phyloP scores from a whole-genome alignment of 2,329 filamentous ascomycete species.

The Exophiala calicioides region DNA sequence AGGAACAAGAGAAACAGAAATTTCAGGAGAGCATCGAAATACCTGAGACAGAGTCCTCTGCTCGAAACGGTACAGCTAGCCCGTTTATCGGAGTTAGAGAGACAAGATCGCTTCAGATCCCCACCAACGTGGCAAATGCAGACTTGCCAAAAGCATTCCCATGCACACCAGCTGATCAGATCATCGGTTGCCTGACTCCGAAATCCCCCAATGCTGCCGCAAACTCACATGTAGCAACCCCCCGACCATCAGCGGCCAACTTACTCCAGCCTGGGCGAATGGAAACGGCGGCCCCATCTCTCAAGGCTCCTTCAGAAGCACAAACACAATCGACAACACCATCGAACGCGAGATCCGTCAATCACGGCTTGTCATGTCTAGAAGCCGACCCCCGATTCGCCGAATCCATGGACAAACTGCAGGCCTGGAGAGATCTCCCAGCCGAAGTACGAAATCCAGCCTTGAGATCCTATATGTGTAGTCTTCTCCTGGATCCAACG shows the following conservation, averaged over 20 bases:
- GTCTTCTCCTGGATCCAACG: slow-evolving; percentile 42
- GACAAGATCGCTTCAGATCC: no score
- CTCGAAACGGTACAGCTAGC: background rate
- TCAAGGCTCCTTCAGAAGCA: background rate
- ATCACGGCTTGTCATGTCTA: background rate
- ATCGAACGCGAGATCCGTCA: background rate
- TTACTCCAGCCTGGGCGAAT: background rate
- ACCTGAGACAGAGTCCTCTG: slow-evolving; percentile 8
- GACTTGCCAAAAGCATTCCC: slow-evolving; percentile 2
- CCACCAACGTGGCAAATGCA: background rate
- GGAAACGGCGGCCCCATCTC: background rate
- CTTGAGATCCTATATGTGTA: slow-evolving; percentile 43
- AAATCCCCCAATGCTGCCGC: slow-evolving; percentile 9
- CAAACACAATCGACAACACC: background rate
- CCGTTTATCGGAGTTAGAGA: slow-evolving; percentile 2
- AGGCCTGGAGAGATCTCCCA: slow-evolving; percentile 5
- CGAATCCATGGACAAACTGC: background rate
- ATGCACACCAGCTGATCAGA: slow-evolving; percentile 25
- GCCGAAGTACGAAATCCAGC: slow-evolving; percentile 1
- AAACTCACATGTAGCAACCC: background rate
- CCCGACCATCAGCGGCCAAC: background rate
- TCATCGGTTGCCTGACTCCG: slow-evolving; percentile 17
- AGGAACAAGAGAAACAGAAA: background rate
- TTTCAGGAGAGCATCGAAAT: no score
- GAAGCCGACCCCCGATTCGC: slow-evolving; percentile 2